Evolutionary conservation across 176 grass and related monocot genomes (phyloP), one percentile per base, ranked within the genome.

Genomic region (Phoenix dactylifera): DNA sequence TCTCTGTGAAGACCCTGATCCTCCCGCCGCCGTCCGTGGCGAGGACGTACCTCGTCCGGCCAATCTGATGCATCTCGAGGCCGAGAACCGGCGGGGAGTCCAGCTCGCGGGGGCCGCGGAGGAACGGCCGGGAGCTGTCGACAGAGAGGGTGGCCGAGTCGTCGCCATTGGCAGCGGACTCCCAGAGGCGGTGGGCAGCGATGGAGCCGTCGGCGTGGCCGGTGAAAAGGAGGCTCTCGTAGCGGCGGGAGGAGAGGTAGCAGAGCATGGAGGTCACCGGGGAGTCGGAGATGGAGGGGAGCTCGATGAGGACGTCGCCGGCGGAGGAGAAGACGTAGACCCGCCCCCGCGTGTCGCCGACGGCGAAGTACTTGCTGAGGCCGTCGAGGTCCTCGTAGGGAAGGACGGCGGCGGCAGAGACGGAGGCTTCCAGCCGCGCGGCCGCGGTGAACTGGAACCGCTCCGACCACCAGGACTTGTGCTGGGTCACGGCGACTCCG

Each of bases 1-100:
- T n/a, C n/a, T n/a, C n/a, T n/a, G 91, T 96, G 86, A 87, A 96
- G 58, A 90, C 83, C 77, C 86, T 66, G 72, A 96, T 90, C 64
- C 86, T 80, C 59, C 83, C 83, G 16, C 74, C 74, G 4, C 67
- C 75, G 62, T 96, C 91, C 28, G 82, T 83, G 23, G 86, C 76
- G 26, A 95, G 71, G 24, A 95, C 75, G 68, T 95, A 96, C 15
- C 92, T 83, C 1, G 69, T 57, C 20, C 80, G 80, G 0, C 83
- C 83, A 1, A 89, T 64, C 59, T 83, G 87, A 72, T 90, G 87
- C 28, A 83, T 81, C 85, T 90, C 89, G 25, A 94, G 89, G 52
- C 81, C 74, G 49, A 77, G 67, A 17, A 90, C 83, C 2, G 83
- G 83, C 25, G 86, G 62, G 32, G 72, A 68, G 44, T 90, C 91